Evolutionary conservation across 2,329 filamentous ascomycete genomes (phyloP), one percentile per base, ranked within the genome.

Genomic region (Neofusicoccum laricinum): DNA sequence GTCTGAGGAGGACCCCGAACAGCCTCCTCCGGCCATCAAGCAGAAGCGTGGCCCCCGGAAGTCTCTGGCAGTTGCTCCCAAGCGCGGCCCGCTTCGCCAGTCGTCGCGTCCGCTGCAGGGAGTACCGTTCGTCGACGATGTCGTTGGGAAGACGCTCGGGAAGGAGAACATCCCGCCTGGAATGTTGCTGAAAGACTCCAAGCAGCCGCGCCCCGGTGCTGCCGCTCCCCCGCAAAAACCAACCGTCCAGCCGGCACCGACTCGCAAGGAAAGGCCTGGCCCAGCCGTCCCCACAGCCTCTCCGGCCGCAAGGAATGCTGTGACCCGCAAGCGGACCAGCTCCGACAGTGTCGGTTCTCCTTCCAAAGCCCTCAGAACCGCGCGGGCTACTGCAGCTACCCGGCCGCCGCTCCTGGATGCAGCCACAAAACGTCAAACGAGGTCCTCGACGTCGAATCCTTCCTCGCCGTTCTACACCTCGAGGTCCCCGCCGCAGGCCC

Each of bases 151-250:
- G 55, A 84, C 84, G 38, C 81, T 80, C 4, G 86, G 86, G 5
- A 89, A 89, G 69, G 86, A 89, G 71, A 89, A 89, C 67, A 70
- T 87, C 4, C 85, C 85, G 14, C 86, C 86, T 0, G 81, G 81
- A n/a, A 68, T 71, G 62, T 69, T 71, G 14, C 67, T 72, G 4
- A 62, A 65, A 46, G 12, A 45, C 25, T 7, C 14, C 17, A 50
- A 68, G 51, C 71, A 72, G 36, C 38, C 12, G 8, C 63, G 43
- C 11, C 38, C 36, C 7, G 15, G 19, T 14, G 15, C 51, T n/a
- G 34, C 15, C 36, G 8, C 8, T n/a, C 8, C 25, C 8, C 40
- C 36, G 12, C 17, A 10, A 17, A 53, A 40, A 7, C 45, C 30
- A 12, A n/a, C 34, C 7, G 38, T 21, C 10, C 55, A 57, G 14